These are phyloP conservation scores for Scedosporium dehoogii DNA, from an alignment of 2,329 filamentous ascomycete species.

Conservation along the genomic window DNA sequence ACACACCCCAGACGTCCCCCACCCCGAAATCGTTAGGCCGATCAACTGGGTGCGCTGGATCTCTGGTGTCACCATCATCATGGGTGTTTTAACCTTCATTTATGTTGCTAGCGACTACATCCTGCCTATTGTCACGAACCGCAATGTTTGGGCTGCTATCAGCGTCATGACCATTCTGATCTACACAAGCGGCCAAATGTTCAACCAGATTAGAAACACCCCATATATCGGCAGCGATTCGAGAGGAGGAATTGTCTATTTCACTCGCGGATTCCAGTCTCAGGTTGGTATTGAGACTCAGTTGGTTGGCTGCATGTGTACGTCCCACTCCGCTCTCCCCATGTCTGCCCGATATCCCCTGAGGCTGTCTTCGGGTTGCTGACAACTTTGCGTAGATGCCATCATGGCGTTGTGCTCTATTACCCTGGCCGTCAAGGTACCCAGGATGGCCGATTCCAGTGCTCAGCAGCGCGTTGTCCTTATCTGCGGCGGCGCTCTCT, in stretches of 20 bases:
- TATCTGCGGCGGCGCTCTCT: slow-evolving; percentile 65
- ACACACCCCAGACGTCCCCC: slow-evolving; percentile 67
- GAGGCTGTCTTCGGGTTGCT: not conserved
- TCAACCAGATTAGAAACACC: slow-evolving; percentile 94
- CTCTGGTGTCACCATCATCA: slow-evolving; percentile 53
- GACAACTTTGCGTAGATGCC: slow-evolving; percentile 37
- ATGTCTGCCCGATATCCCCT: not conserved
- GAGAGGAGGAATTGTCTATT: slow-evolving; percentile 78
- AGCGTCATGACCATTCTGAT: slow-evolving; percentile 83
- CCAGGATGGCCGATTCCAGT: slow-evolving; percentile 69
- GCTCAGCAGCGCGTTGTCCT: slow-evolving; percentile 74
- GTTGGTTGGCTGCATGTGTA: slow-evolving; percentile 88
- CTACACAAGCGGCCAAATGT: slow-evolving; percentile 97
- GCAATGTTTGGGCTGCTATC: slow-evolving; percentile 86
- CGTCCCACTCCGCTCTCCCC: slow-evolving; percentile 26
- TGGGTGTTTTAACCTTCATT: slow-evolving; percentile 59
- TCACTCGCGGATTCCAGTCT: slow-evolving; percentile 84
- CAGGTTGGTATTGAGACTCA: slow-evolving; percentile 94
- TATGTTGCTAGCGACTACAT: slow-evolving; percentile 70
- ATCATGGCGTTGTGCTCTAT: slow-evolving; percentile 84
- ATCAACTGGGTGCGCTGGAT: slow-evolving; percentile 77
- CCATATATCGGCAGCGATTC: slow-evolving; percentile 85
- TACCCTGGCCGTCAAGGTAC: slow-evolving; percentile 82
- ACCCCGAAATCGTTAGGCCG: slow-evolving; percentile 70
- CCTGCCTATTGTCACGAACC: slow-evolving; percentile 72